phyloP scores from a whole-genome alignment of 768 basidiomycete genomes.

The Macrocybe gigantea region DNA sequence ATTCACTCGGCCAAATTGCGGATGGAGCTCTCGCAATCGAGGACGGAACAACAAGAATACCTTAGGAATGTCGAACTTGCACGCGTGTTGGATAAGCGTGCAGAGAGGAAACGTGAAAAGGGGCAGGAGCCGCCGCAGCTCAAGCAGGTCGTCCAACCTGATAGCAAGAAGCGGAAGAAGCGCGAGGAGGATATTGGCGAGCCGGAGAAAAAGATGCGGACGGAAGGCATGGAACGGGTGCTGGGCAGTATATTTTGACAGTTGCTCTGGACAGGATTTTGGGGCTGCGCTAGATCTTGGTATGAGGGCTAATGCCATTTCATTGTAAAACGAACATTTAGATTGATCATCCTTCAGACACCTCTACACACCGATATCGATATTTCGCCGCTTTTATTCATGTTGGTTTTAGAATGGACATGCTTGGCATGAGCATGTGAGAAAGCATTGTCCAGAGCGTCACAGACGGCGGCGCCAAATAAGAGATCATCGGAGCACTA shows the following conservation, averaged over 20 bases:
- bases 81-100: slow-evolving; percentile 77
- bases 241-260: slow-evolving; percentile 12
- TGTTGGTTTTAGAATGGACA: too few relatives aligned
- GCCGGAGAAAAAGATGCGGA: slow-evolving; percentile 19
- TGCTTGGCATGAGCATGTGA: too few relatives aligned
- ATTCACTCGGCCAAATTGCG: slow-evolving; percentile 86
- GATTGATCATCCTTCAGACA: too few relatives aligned
- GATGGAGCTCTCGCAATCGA: slow-evolving; percentile 84
- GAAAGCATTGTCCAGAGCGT: too few relatives aligned
- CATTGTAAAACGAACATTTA: too few relatives aligned
- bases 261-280: slow-evolving; percentile 9
- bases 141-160: slow-evolving; percentile 18
- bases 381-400: too few relatives aligned
- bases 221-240: slow-evolving; percentile 14
- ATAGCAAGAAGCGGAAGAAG: slow-evolving; percentile 23
- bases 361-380: too few relatives aligned
- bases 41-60: slow-evolving; percentile 87
- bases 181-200: slow-evolving; percentile 14
- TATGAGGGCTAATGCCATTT: too few relatives aligned
- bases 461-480: too few relatives aligned
- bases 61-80: slow-evolving; percentile 92
- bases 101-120: slow-evolving; percentile 54
- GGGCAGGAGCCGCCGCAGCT: slow-evolving; percentile 40
- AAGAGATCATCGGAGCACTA: too few relatives aligned
- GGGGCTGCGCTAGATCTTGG: too few relatives aligned